A percentile compares a stretch with the other conserved stretches of the same genome.
Evolutionary conservation across 2,329 filamentous ascomycete genomes (phyloP).

Genomic region (Colletotrichum graminicola): DNA sequence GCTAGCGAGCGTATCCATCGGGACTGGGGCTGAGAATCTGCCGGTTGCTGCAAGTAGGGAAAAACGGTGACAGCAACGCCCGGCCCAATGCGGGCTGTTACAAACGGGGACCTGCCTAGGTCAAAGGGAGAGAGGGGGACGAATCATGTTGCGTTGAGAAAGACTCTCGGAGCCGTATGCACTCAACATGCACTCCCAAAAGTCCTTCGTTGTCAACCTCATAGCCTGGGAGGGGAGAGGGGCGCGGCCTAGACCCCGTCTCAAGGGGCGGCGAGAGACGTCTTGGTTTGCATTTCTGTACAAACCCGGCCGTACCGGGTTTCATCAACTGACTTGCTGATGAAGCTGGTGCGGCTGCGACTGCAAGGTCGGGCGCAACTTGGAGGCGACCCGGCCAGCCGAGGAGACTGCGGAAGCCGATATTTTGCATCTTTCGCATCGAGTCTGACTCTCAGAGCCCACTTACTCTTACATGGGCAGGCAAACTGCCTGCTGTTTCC

Average conservation of each 20-base stretch:
- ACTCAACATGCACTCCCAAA: not conserved
- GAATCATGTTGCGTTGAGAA: not conserved
- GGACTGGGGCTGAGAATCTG: not conserved
- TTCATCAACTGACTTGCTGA: constrained; percentile 9
- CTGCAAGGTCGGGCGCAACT: not conserved
- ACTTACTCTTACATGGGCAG: not conserved
- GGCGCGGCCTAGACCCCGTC: not conserved
- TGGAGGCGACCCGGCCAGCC: not conserved
- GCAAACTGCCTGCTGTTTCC: not conserved
- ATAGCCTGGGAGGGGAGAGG: not conserved
- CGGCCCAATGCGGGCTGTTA: constrained; percentile 3
- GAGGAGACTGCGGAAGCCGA: not conserved
- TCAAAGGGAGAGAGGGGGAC: not conserved
- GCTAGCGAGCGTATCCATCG: constrained; percentile 1
- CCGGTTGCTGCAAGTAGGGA: not conserved
- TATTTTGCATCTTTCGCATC: not conserved
- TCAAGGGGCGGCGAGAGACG: too few relatives aligned
- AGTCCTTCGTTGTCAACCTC: not conserved
- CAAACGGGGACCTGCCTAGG: not conserved
- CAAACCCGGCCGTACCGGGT: not conserved
- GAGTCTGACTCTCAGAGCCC: not conserved
- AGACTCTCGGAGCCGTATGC: not conserved
- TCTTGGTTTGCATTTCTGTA: not conserved
- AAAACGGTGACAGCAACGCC: not conserved
- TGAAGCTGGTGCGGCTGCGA: not conserved